Conservation (phyloP, 176 grass and related monocot species). For the Oryza glaberrima region DNA sequence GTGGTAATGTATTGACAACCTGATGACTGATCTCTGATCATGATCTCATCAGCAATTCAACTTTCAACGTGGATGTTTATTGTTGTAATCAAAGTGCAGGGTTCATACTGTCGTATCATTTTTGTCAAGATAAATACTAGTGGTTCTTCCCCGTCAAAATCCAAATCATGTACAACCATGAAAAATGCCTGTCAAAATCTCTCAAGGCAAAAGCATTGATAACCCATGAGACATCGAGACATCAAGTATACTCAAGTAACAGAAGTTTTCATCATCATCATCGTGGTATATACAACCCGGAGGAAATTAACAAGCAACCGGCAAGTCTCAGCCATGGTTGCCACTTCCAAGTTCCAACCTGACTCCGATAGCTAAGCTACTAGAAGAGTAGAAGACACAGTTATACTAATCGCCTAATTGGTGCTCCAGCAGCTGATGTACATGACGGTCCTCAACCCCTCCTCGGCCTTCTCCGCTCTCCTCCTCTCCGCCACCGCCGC, state of each 20-base stretch:
- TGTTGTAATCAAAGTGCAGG: too few relatives aligned
- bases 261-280: conserved; percentile 10
- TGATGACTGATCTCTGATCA: background rate
- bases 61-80: background rate
- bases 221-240: background rate
- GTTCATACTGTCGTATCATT: background rate
- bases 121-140: too few relatives aligned
- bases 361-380: background rate
- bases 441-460: conserved; percentile 65
- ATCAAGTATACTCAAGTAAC: background rate
- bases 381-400: too few relatives aligned
- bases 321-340: background rate
- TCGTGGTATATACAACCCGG: background rate
- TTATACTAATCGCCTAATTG: conserved; percentile 28
- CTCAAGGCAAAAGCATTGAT: background rate
- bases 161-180: too few relatives aligned
- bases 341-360: background rate
- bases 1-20: background rate
- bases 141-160: too few relatives aligned
- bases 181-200: background rate
- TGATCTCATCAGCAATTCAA: background rate
- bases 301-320: background rate
- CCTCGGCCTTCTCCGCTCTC: conserved; percentile 47
- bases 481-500: conserved; percentile 18
- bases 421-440: conserved; percentile 71